phyloP scores from a whole-genome alignment of 345 rosid genomes.

The Eucalyptus leucophloia region DNA sequence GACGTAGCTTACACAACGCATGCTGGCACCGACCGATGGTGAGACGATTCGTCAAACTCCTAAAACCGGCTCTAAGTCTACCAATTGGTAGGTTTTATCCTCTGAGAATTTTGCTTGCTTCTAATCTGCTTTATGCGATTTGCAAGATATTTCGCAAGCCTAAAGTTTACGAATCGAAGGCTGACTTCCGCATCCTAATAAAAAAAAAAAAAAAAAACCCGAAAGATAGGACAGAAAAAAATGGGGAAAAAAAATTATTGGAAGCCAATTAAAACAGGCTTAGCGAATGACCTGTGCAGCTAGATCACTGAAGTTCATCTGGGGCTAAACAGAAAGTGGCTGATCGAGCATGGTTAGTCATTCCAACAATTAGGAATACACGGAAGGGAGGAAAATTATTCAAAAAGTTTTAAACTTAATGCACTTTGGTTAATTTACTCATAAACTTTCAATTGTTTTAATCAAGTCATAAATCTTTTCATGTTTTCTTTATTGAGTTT shows the following conservation, averaged over 20 bases:
- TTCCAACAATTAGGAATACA: not conserved
- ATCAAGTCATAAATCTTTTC: not conserved
- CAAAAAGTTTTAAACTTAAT: not conserved
- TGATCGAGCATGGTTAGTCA: not conserved
- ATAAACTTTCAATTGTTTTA: not conserved
- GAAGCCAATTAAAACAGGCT: not conserved
- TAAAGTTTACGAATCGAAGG: not conserved
- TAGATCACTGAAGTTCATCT: not conserved
- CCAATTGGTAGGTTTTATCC: not conserved
- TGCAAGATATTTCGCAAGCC: not conserved
- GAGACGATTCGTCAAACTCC: not conserved
- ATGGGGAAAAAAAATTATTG: not conserved
- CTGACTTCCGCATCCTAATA: not conserved
- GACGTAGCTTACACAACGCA: not conserved
- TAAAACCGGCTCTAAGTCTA: not conserved
- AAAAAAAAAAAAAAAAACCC: not conserved
- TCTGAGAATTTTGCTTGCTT: not conserved
- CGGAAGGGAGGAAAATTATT: not conserved
- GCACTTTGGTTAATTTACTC: not conserved
- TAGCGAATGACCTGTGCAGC: not conserved
- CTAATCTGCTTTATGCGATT: not conserved
- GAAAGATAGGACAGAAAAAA: not conserved
- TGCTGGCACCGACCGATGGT: not conserved
- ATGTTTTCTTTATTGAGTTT: not conserved
- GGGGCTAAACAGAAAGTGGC: not conserved